Conservation (phyloP, 345 rosid genomes). For the Noccaea caerulescens region DNA sequence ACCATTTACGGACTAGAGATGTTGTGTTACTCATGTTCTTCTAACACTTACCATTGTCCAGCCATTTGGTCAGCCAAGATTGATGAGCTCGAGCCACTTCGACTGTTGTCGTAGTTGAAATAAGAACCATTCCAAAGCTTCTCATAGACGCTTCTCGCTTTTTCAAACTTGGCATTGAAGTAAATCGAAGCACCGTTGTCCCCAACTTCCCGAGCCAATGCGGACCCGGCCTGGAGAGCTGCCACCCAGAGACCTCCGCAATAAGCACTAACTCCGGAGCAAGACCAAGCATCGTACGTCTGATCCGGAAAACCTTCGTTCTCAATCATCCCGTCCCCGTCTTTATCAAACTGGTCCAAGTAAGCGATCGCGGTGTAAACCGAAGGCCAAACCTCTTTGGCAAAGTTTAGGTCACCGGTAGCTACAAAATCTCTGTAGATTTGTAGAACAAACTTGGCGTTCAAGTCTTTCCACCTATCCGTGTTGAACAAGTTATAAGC, state of each 20-base stretch:
- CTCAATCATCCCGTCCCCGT: constrained; percentile 84
- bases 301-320: constrained; percentile 88
- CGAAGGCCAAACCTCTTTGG: constrained; percentile 71
- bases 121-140: constrained; percentile 86
- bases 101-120: constrained; percentile 66
- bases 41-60: constrained; percentile 68
- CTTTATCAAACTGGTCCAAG: constrained; percentile 84
- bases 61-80: constrained; percentile 86
- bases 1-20: background rate
- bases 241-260: constrained; percentile 88
- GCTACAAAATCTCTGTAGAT: constrained; percentile 67
- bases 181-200: constrained; percentile 55
- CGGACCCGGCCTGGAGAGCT: constrained; percentile 77
- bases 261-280: constrained; percentile 68
- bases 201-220: constrained; percentile 62
- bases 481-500: constrained; percentile 66
- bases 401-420: constrained; percentile 66
- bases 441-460: constrained; percentile 79
- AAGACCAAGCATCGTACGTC: constrained; percentile 79
- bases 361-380: constrained; percentile 73
- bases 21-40: background rate
- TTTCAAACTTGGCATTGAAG: constrained; percentile 64
- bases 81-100: constrained; percentile 54
- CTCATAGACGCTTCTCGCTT: constrained; percentile 61
- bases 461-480: constrained; percentile 81